phyloP scores from a whole-genome alignment of 2,329 filamentous ascomycete genomes.

The Hypoxylon sp. region DNA sequence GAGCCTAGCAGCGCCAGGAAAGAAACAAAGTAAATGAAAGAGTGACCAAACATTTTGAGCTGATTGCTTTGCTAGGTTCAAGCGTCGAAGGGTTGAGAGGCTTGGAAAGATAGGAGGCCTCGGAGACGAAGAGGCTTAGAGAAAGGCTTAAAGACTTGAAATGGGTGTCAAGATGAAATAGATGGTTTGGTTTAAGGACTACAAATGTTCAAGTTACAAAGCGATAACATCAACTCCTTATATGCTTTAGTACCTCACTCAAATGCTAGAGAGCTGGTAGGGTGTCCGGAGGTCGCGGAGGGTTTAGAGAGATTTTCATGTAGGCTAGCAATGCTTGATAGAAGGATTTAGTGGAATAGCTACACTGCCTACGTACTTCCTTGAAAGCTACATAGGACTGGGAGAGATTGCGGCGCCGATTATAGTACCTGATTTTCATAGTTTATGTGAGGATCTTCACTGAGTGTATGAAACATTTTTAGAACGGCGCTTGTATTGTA shows the following conservation, averaged over 20 bases:
- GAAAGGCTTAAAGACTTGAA: not conserved
- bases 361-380: not conserved
- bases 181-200: not conserved
- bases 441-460: not conserved
- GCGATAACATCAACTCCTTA: constrained; percentile 2
- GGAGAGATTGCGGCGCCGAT: not conserved
- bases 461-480: not conserved
- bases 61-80: not conserved
- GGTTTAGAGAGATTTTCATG: constrained; percentile 2
- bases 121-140: not conserved
- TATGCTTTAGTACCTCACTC: not conserved
- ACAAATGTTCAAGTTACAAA: not conserved
- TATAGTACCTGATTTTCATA: not conserved
- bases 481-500: not conserved
- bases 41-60: constrained; percentile 1
- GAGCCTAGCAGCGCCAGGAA: not conserved
- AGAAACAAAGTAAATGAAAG: not conserved
- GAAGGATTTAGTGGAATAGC: not conserved
- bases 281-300: not conserved
- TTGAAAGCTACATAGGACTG: not conserved
- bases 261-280: not conserved
- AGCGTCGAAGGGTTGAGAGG: not conserved
- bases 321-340: constrained; percentile 1
- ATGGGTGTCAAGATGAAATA: constrained; percentile 4
- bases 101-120: not conserved